A percentile compares a stretch with the other conserved stretches of the same genome.
Conservation (phyloP, 73 alveolate genomes). For the Tetrahymena elliotti region DNA sequence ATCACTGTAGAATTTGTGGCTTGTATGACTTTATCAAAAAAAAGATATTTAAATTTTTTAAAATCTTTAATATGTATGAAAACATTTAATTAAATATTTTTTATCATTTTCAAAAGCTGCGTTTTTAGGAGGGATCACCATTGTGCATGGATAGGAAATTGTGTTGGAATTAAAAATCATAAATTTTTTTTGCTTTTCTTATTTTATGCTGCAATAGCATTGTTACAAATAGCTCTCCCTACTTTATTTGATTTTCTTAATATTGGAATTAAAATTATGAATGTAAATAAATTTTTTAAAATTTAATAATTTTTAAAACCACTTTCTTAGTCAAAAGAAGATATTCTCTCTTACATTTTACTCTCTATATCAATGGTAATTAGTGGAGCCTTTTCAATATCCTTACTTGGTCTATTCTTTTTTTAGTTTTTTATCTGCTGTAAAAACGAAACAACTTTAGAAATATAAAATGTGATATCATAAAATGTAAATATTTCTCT, state of each 20-base stretch:
- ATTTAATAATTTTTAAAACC: not conserved
- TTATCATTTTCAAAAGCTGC: not conserved
- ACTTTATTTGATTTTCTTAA: not conserved
- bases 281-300: not conserved
- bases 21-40: not conserved
- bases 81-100: not conserved
- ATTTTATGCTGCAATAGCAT: not conserved
- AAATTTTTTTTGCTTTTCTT: conserved; percentile 37
- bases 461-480: not conserved
- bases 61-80: too few relatives aligned
- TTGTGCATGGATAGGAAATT: conserved; percentile 58
- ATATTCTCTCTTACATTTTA: not conserved
- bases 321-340: not conserved
- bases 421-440: not conserved
- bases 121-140: conserved; percentile 56
- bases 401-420: not conserved
- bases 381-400: not conserved
- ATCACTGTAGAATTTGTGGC: not conserved
- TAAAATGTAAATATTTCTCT: not conserved
- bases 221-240: not conserved
- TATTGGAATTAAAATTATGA: not conserved
- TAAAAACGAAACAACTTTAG: not conserved
- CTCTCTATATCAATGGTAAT: not conserved
- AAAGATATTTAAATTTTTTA: too few relatives aligned
- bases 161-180: conserved; percentile 51